phyloP scores from a whole-genome alignment of 805 yeast genomes.

The Pichia occidentalis region DNA sequence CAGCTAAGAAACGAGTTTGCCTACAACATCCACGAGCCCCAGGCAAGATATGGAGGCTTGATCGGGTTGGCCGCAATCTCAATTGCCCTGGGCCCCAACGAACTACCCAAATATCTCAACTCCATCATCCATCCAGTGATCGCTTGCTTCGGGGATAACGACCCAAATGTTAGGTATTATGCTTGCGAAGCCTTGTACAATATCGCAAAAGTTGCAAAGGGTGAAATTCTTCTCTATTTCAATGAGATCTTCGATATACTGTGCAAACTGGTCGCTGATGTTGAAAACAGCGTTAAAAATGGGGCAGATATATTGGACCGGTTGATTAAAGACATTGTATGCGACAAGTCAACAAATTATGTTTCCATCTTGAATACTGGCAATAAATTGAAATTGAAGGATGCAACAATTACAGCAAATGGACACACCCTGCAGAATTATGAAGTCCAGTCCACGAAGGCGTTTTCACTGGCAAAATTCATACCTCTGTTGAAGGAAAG shows the following conservation, averaged over 20 bases:
- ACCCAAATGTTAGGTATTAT: slow-evolving; percentile 92
- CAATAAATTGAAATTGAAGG: slow-evolving; percentile 30
- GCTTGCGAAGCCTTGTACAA: slow-evolving; percentile 95
- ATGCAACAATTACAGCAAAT: slow-evolving; percentile 38
- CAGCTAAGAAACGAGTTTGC: slow-evolving; percentile 75
- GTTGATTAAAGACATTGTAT: slow-evolving; percentile 86
- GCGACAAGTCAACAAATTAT: slow-evolving; percentile 88
- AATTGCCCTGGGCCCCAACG: slow-evolving; percentile 80
- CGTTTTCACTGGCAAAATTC: slow-evolving; percentile 80
- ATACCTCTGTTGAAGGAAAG: slow-evolving; percentile 89
- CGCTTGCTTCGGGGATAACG: slow-evolving; percentile 95
- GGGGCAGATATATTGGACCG: slow-evolving; percentile 93
- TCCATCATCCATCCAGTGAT: slow-evolving; percentile 87
- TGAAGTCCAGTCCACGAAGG: slow-evolving; percentile 51
- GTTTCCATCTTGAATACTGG: slow-evolving; percentile 55
- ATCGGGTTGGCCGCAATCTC: slow-evolving; percentile 96
- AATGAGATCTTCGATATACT: slow-evolving; percentile 92
- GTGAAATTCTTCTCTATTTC: slow-evolving; percentile 84
- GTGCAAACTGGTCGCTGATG: slow-evolving; percentile 83
- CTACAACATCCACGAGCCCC: slow-evolving; percentile 75
- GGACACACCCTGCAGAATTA: slow-evolving; percentile 57
- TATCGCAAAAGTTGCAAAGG: slow-evolving; percentile 93
- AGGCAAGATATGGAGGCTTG: slow-evolving; percentile 90
- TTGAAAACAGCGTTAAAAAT: slow-evolving; percentile 85
- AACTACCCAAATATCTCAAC: slow-evolving; percentile 76